Evolutionary conservation across 1,284 basidiomycete species (phyloP).

Genomic region (Pisolithus thermaeus): DNA sequence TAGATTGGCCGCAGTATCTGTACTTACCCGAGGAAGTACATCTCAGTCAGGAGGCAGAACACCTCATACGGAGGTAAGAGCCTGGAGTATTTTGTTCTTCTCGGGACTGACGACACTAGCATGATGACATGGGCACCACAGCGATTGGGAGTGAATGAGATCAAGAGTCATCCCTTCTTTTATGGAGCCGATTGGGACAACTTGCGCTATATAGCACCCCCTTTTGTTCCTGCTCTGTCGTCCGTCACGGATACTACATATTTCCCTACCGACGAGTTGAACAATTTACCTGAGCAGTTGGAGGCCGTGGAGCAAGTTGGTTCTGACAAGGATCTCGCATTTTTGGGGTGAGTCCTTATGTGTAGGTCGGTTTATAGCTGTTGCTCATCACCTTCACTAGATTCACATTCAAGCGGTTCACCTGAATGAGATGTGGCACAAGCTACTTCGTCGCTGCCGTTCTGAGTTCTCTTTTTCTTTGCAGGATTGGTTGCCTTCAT

Average conservation of each 20-base stretch:
- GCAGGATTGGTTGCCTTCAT: conserved; percentile 5
- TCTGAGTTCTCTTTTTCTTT: conserved; percentile 2
- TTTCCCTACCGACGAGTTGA: conserved; percentile 95
- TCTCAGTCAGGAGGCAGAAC: conserved; percentile 88
- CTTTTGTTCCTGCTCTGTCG: conserved; percentile 90
- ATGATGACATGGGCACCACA: conserved; percentile 84
- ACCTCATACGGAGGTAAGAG: conserved; percentile 76
- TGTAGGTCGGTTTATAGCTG: neutral
- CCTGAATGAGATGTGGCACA: conserved; percentile 25
- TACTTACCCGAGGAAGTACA: conserved; percentile 96
- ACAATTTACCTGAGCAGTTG: conserved; percentile 74
- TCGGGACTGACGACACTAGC: conserved; percentile 28
- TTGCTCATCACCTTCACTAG: conserved; percentile 32
- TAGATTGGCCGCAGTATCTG: conserved; percentile 90
- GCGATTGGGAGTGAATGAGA: conserved; percentile 79
- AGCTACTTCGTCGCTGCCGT: neutral
- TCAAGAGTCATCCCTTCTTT: conserved; percentile 95
- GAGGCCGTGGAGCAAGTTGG: conserved; percentile 64
- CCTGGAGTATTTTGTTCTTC: conserved; percentile 1
- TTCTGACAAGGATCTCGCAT: conserved; percentile 87
- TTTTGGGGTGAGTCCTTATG: conserved; percentile 68
- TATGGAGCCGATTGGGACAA: conserved; percentile 93
- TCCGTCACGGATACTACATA: conserved; percentile 94
- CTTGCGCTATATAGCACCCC: conserved; percentile 90
- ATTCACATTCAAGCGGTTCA: conserved; percentile 80